Evolutionary conservation across 305 asterid species (phyloP).

Genomic region (Fraxinus ornus): DNA sequence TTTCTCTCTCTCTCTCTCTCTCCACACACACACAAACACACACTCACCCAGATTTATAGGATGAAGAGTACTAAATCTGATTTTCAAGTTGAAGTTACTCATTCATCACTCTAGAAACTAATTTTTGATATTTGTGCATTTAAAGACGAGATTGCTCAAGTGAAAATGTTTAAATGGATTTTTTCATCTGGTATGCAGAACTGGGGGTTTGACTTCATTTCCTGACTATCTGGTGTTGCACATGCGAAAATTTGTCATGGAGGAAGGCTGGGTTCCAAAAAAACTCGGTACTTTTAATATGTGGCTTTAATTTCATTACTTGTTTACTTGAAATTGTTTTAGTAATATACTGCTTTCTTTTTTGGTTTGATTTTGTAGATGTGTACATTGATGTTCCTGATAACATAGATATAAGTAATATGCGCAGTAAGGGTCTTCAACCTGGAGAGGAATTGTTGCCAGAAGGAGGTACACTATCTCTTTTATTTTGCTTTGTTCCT

Average conservation of each 20-base stretch:
- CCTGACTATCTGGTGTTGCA: constrained; percentile 96
- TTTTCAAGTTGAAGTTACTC: background rate
- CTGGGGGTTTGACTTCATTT: constrained; percentile 89
- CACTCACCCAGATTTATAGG: background rate
- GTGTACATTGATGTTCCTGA: constrained; percentile 92
- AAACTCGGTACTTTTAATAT: constrained; percentile 60
- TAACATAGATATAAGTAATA: constrained; percentile 71
- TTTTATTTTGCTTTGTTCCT: background rate
- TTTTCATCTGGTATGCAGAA: constrained; percentile 43
- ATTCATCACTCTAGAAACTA: background rate
- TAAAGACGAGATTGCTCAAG: background rate
- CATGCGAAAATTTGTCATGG: constrained; percentile 91
- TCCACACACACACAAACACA: background rate
- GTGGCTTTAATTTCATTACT: constrained; percentile 20
- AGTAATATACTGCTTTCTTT: constrained; percentile 8
- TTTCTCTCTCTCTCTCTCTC: constrained; percentile 14
- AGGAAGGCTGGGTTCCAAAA: constrained; percentile 97
- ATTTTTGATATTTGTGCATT: background rate
- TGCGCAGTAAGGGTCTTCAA: constrained; percentile 96
- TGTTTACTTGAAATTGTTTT: constrained; percentile 18
- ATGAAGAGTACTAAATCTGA: background rate
- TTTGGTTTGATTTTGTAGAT: constrained; percentile 47
- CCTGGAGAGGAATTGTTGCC: constrained; percentile 91
- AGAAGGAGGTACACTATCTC: constrained; percentile 49
- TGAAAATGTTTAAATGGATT: background rate